phyloP scores from a whole-genome alignment of 345 rosid genomes.

The Eucalyptus sp. region DNA sequence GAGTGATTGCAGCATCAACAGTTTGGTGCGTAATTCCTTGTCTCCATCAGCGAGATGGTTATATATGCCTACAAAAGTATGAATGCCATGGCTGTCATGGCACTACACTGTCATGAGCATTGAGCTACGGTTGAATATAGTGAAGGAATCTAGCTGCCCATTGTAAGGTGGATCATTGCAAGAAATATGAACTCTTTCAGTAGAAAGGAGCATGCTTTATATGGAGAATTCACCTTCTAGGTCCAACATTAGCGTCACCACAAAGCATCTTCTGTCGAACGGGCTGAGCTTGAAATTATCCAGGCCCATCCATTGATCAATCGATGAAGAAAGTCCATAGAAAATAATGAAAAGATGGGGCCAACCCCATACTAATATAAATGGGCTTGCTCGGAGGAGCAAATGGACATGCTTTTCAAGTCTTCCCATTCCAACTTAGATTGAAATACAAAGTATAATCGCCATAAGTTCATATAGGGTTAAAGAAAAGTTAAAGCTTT shows the following conservation, averaged over 20 bases:
- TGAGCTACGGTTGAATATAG: not conserved
- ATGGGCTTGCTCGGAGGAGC: not conserved
- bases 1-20: not conserved
- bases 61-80: not conserved
- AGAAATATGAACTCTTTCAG: not conserved
- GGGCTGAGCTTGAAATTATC: not conserved
- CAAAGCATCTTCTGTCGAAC: not conserved
- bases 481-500: not conserved
- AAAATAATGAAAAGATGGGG: not conserved
- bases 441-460: not conserved
- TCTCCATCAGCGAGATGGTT: not conserved
- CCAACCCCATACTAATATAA: not conserved
- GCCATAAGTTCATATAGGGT: not conserved
- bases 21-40: not conserved
- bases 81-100: not conserved
- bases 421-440: not conserved
- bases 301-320: not conserved
- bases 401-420: not conserved
- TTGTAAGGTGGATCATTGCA: not conserved
- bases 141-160: not conserved
- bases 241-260: not conserved
- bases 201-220: not conserved
- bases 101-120: not conserved
- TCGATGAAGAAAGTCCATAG: not conserved
- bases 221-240: not conserved